phyloP scores from a whole-genome alignment of 768 basidiomycete species.

The Lactifluus subvellereus region DNA sequence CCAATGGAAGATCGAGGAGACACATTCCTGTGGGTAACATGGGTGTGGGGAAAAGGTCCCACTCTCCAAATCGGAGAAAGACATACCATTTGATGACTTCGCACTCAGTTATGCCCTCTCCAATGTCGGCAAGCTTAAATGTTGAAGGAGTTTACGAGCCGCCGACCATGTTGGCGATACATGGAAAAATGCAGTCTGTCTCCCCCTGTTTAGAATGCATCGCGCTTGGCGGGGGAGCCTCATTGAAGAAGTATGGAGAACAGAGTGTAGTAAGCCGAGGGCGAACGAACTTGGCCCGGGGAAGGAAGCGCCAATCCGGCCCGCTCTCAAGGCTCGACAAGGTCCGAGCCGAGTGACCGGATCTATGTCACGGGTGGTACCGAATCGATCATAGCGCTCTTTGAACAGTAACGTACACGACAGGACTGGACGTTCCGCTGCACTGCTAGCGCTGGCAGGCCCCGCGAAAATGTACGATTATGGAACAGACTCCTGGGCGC shows the following conservation, averaged over 20 bases:
- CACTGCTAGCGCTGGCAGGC: too few species aligned
- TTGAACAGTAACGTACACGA: too few species aligned
- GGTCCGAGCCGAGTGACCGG: too few species aligned
- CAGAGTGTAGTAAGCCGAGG: not conserved
- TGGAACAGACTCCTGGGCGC: too few species aligned
- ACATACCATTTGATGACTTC: conserved; percentile 81
- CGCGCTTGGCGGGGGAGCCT: conserved; percentile 8
- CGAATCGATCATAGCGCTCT: too few species aligned
- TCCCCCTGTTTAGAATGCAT: conserved; percentile 2
- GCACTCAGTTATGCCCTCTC: conserved; percentile 88
- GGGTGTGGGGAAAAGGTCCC: too few species aligned
- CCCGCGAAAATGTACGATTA: too few species aligned
- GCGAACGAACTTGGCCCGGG: too few species aligned
- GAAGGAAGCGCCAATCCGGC: not conserved
- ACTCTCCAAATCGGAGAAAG: not conserved
- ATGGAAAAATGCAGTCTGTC: conserved; percentile 32
- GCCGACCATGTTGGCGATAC: conserved; percentile 30
- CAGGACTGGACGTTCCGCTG: too few species aligned
- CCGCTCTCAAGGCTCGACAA: not conserved
- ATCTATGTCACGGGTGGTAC: too few species aligned
- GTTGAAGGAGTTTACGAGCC: conserved; percentile 40
- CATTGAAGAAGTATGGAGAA: conserved; percentile 1
- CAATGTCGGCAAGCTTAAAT: conserved; percentile 81
- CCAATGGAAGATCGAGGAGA: conserved; percentile 45
- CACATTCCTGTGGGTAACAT: conserved; percentile 49